Percentiles rank a stretch among this genome's conserved stretches.
phyloP scores from a whole-genome alignment of 345 rosid genomes.

The Lepidium sativum region DNA sequence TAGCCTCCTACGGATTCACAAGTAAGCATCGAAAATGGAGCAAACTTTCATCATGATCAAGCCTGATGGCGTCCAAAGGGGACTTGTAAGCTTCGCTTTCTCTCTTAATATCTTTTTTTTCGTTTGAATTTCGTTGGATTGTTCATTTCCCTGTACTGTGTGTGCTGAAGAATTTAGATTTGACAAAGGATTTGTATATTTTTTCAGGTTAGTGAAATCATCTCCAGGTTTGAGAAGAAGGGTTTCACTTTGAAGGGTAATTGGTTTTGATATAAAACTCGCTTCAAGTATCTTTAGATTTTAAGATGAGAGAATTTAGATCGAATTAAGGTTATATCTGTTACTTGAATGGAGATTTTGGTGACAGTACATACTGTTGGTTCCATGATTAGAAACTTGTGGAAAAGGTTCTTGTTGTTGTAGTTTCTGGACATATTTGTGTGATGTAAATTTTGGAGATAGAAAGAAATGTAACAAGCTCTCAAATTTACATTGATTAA shows the following conservation, averaged over 20 bases:
- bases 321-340: neutral
- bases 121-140: neutral
- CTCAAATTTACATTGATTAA: too few species aligned
- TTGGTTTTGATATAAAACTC: too few species aligned
- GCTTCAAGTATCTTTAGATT: too few species aligned
- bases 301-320: neutral
- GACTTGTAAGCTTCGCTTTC: conserved; percentile 47
- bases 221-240: conserved; percentile 88
- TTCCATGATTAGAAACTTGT: neutral
- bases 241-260: conserved; percentile 88
- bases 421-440: too few species aligned
- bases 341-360: neutral
- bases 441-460: too few species aligned
- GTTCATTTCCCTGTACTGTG: neutral
- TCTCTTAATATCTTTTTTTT: neutral
- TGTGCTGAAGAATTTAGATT: neutral
- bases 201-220: conserved; percentile 77
- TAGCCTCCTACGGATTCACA: neutral
- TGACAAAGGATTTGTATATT: neutral
- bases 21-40: conserved; percentile 50
- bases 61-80: conserved; percentile 96
- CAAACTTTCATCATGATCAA: conserved; percentile 96
- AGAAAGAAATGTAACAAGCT: too few species aligned
- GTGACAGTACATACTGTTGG: neutral
- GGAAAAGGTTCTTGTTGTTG: neutral